These are phyloP conservation scores for Verticillium alfalfae DNA, from an alignment of 2,329 filamentous ascomycete genomes.

Conservation along the genomic window DNA sequence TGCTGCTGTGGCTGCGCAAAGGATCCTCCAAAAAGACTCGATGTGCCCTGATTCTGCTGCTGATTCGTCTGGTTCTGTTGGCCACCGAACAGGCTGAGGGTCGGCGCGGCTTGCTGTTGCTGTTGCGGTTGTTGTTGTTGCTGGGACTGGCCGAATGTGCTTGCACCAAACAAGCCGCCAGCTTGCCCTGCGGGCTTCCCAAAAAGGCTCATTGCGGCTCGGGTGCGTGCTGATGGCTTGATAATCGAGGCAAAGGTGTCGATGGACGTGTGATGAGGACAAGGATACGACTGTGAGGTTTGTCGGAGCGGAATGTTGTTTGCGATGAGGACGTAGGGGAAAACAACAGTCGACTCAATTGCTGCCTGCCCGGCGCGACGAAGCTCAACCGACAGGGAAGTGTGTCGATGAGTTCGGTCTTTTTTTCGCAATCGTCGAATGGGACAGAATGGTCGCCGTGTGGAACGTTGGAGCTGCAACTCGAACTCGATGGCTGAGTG, in stretches of 20 bases:
- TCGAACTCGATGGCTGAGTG: not conserved
- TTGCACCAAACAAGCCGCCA: conserved; percentile 23
- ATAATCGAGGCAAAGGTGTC: not conserved
- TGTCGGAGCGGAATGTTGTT: not conserved
- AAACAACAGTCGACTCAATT: not conserved
- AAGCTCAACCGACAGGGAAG: not conserved
- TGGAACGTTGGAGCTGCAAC: not conserved
- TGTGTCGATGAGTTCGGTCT: too few relatives aligned
- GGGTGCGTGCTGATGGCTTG: not conserved
- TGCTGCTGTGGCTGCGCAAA: conserved; percentile 29
- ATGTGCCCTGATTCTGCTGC: conserved; percentile 15
- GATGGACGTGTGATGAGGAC: not conserved
- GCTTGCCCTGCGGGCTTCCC: conserved; percentile 25
- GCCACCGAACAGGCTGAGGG: conserved; percentile 33
- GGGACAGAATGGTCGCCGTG: not conserved
- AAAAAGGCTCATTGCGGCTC: conserved; percentile 21
- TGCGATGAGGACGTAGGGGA: not conserved
- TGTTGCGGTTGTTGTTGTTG: conserved; percentile 24
- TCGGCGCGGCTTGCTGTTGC: conserved; percentile 23
- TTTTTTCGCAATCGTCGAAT: not conserved
- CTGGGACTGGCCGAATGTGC: conserved; percentile 26
- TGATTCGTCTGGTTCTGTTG: conserved; percentile 18
- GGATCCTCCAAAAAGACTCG: conserved; percentile 26
- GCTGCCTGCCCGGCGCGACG: not conserved
- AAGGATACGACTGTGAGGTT: not conserved